Evolutionary conservation across 1,284 basidiomycete species (phyloP), one percentile per base, ranked within the genome.

Genomic region (Rhodotorula mucilaginosa): DNA sequence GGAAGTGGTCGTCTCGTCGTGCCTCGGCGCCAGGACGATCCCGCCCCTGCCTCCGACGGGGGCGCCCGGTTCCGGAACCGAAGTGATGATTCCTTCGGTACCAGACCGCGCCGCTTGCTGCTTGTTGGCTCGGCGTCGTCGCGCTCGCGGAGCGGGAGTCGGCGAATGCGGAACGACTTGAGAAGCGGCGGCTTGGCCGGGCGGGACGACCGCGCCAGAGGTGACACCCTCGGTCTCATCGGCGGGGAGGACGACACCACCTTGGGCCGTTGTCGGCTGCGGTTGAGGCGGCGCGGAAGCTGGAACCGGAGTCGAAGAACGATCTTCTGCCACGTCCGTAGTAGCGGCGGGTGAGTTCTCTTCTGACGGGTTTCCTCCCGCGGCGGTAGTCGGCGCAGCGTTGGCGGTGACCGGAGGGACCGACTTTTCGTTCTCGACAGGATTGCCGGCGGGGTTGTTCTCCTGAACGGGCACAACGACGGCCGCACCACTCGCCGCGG

Each of bases 121-220:
- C 59, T 60, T 77, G 80, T 68, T 84, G 83, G 52, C 67, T 52
- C 47, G 64, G 67, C 60, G 61, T 67, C 47, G 66, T 15, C 21
- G 64, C 29, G 16, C 31, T 29, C 23, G 31, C 26, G 26, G 54
- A 12, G 29, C 6, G 12, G 31, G 48, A 26, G 23, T 51, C 26
- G 69, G 64, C 68, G n/a, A 46, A 48, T 19, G 59, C 51, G 12
- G 58, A 19, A 15, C 49, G 26, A 15, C 49, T 58, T 29, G 54
- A 26, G 54, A 56, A 12, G 67, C 47, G 2, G 63, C 46, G 21
- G 51, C 29, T 18, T 86, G 71, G 86, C 90, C 90, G 3, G 88
- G 88, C 12, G 89, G 84, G 71, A 87, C 89, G 62, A 90, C 89
- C 8, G 88, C 88, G 19, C 87, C 87, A 5, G 87, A 88, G 29